Conservation (phyloP, 208 protist genomes). For the Naegleria gruberi region DNA sequence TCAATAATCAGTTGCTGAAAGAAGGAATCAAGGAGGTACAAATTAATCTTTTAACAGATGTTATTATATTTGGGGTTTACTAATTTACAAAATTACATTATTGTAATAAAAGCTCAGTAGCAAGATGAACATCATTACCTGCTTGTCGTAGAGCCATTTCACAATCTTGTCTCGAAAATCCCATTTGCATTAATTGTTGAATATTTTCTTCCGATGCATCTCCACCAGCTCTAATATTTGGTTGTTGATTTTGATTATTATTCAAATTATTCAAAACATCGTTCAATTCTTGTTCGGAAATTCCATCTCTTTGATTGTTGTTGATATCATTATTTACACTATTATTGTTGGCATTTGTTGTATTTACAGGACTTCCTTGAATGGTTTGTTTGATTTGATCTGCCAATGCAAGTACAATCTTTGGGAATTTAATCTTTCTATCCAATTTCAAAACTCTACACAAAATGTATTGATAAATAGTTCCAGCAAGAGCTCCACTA, state of each 20-base stretch:
- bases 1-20: not conserved
- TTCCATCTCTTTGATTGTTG: not conserved
- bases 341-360: not conserved
- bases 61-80: not conserved
- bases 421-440: not conserved
- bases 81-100: too few relatives aligned
- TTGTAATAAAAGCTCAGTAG: not conserved
- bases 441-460: not conserved
- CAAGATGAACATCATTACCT: not conserved
- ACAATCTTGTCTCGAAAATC: not conserved
- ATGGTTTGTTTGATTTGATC: not conserved
- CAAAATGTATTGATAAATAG: not conserved
- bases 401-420: not conserved
- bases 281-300: not conserved
- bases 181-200: not conserved
- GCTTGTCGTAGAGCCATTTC: not conserved
- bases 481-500: not conserved
- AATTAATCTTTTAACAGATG: not conserved
- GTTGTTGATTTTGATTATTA: not conserved
- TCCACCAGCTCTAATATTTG: not conserved
- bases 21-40: not conserved
- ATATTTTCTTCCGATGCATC: not conserved
- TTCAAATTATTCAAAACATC: not conserved
- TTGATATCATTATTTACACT: not conserved
- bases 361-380: too few relatives aligned